These are phyloP conservation scores for Candida vartiovaarae DNA, from an alignment of 805 yeast species.

Conservation along the genomic window DNA sequence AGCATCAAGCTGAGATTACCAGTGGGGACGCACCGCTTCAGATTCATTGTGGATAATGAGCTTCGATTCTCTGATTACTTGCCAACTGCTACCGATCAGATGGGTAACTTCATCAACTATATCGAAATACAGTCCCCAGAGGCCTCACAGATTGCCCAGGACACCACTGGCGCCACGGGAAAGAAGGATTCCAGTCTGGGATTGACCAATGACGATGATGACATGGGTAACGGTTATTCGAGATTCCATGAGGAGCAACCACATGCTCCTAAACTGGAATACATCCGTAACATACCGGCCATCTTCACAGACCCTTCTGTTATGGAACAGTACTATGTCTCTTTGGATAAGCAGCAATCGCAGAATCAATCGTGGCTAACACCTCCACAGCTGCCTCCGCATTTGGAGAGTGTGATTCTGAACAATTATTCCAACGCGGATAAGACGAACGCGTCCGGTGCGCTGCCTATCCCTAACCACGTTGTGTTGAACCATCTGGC, in stretches of 20 bases:
- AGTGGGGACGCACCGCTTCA: slow-evolving; percentile 86
- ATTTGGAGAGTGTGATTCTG: slow-evolving; percentile 85
- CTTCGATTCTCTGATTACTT: slow-evolving; percentile 78
- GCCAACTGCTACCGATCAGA: slow-evolving; percentile 96
- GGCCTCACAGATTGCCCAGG: slow-evolving; percentile 22
- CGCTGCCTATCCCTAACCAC: slow-evolving; percentile 89
- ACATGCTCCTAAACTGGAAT: slow-evolving; percentile 26
- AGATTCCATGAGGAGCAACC: slow-evolving; percentile 62
- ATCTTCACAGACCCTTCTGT: slow-evolving; percentile 80
- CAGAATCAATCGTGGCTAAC: slow-evolving; percentile 60
- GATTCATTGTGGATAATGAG: slow-evolving; percentile 92
- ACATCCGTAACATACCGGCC: slow-evolving; percentile 69
- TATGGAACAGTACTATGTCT: slow-evolving; percentile 78
- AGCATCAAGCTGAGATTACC: slow-evolving; percentile 72
- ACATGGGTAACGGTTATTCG: slow-evolving; percentile 76
- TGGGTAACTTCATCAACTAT: slow-evolving; percentile 93
- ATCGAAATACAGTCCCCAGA: slow-evolving; percentile 52
- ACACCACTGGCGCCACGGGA: background rate
- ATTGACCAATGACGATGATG: slow-evolving; percentile 62
- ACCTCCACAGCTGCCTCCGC: slow-evolving; percentile 97
- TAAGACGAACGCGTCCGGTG: slow-evolving; percentile 78
- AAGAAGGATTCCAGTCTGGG: slow-evolving; percentile 54
- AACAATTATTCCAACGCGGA: slow-evolving; percentile 60
- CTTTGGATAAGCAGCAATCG: slow-evolving; percentile 53
- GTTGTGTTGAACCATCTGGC: slow-evolving; percentile 92